Evolutionary conservation across 2,329 filamentous ascomycete species (phyloP), one percentile per base, ranked within the genome.

Genomic region (Ambrosiella xylebori): DNA sequence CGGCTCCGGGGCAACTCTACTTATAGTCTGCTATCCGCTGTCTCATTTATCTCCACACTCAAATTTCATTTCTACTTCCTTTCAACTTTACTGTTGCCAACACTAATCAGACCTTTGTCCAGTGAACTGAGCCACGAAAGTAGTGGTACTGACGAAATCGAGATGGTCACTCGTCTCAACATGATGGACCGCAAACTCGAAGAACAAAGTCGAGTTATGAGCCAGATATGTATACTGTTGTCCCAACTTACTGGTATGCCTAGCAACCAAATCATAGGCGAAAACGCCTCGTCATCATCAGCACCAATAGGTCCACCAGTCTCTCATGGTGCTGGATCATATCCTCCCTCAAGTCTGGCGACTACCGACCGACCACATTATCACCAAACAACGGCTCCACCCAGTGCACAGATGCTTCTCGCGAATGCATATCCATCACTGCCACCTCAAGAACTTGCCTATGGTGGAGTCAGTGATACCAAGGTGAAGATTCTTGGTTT

Each of bases 401-500:
- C 27, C 27, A 27, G 27, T 27, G 27, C 27, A 27, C 27, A 27
- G 27, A 27, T 4, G 27, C 27, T 27, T 27, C 27, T 27, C 27
- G 27, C 27, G 27, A 27, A 27, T 27, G 27, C 27, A 27, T 27
- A 27, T 27, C n/a, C 44, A 8, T 17, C 44, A 17, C 19, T 13
- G 44, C n/a, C 44, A 8, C n/a, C 19, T 15, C 44, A 47, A 17
- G 44, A 13, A 13, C 27, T 27, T 27, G 44, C 44, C 50, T 19
- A 52, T 11, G 35, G 19, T 44, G 38, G 37, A 8, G 39, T 49
- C 4, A 54, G 58, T 39, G 13, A n/a, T 39, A 53, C 41, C 52
- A 54, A 54, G 27, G 36, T 53, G 39, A 53, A 52, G 50, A 51
- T 47, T 19, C 50, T 61, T 8, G 60, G 60, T 13, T 59, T 59